Conservation (phyloP, 31 red algal species). For the Porphyra umbilicalis region DNA sequence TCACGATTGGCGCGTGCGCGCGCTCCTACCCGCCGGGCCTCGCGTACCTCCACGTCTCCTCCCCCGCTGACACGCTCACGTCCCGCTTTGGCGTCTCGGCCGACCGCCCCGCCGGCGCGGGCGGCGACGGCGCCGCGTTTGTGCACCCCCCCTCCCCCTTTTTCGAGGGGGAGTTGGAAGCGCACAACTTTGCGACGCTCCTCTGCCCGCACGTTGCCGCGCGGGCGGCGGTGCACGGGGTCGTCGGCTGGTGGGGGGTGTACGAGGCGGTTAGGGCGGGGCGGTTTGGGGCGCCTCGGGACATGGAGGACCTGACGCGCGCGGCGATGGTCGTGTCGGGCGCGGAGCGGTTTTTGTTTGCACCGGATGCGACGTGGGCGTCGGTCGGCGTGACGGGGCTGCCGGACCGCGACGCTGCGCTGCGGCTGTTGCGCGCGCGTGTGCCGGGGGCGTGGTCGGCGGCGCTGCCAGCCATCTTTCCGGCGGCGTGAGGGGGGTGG, state of each 20-base stretch:
- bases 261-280: conserved; percentile 18
- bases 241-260: conserved; percentile 13
- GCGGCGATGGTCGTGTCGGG: conserved; percentile 26
- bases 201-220: conserved; percentile 21
- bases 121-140: conserved; percentile 34
- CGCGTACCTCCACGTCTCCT: conserved; percentile 35
- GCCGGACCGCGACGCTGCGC: conserved; percentile 3
- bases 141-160: conserved; percentile 26
- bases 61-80: conserved; percentile 20
- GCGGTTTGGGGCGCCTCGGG: neutral
- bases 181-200: conserved; percentile 40
- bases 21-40: conserved; percentile 23
- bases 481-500: neutral
- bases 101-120: neutral
- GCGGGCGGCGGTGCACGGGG: neutral
- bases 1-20: conserved; percentile 20
- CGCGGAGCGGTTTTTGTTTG: conserved; percentile 16
- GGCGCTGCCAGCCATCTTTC: conserved; percentile 1
- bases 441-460: conserved; percentile 15
- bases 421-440: neutral
- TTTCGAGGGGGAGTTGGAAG: conserved; percentile 15
- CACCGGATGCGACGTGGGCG: conserved; percentile 13
- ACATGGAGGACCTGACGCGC: conserved; percentile 8
- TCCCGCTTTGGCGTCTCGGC: conserved; percentile 6
- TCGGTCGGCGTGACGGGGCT: neutral